phyloP scores from a whole-genome alignment of 75 land plant genomes.

The Pinus albicaulis region DNA sequence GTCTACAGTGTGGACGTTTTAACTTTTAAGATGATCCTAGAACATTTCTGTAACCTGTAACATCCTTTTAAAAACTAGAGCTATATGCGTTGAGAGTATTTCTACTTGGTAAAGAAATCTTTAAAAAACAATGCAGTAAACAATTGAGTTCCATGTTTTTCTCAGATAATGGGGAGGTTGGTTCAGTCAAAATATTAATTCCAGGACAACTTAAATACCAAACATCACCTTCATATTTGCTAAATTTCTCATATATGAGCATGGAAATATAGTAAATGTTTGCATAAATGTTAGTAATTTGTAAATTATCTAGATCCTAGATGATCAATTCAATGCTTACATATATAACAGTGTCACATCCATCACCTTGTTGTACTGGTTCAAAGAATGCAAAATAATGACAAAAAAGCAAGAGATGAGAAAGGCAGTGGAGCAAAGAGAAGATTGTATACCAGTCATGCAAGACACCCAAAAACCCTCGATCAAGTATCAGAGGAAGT shows the following conservation, averaged over 20 bases:
- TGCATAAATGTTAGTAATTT: conserved; percentile 5
- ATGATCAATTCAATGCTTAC: neutral
- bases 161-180: neutral
- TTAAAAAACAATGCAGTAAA: neutral
- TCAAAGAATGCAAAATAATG: neutral
- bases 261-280: neutral
- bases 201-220: neutral
- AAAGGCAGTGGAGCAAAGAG: neutral
- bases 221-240: neutral
- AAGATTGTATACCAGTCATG: conserved; percentile 74
- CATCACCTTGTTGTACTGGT: neutral
- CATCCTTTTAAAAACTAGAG: neutral
- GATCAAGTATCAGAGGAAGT: conserved; percentile 64
- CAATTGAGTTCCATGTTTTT: neutral
- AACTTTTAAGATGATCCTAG: neutral
- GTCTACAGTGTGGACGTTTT: neutral
- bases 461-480: conserved; percentile 73
- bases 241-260: neutral
- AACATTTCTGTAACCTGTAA: neutral
- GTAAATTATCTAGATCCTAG: conserved; percentile 3
- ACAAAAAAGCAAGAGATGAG: neutral
- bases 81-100: too few relatives aligned
- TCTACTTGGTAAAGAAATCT: neutral
- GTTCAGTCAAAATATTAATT: neutral
- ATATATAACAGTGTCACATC: neutral